Percentiles rank a stretch among this genome's conserved stretches.
Conservation (phyloP, 306 rosid genomes). For the Citrullus mucosospermus region DNA sequence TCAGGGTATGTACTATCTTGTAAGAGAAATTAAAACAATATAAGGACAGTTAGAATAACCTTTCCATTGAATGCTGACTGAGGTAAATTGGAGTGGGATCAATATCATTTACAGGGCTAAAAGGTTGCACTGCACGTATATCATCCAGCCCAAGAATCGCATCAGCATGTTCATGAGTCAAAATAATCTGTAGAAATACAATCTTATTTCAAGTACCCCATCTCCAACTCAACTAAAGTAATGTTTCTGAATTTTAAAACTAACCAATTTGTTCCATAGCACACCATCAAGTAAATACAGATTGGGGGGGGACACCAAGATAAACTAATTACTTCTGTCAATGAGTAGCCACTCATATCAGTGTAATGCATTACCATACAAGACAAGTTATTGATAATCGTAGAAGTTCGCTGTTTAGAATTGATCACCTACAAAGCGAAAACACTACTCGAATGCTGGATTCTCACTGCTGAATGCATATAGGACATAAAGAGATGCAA, state of each 20-base stretch:
- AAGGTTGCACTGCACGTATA: conserved; percentile 76
- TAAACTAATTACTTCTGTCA: neutral
- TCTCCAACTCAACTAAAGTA: neutral
- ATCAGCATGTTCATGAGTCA: conserved; percentile 99
- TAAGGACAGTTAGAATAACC: conserved; percentile 29
- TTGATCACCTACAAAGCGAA: neutral
- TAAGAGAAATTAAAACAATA: neutral
- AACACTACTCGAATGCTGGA: neutral
- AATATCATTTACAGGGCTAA: conserved; percentile 71
- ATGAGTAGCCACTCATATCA: neutral
- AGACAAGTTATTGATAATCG: neutral
- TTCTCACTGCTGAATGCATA: neutral
- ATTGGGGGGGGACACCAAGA: neutral
- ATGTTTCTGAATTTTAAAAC: neutral
- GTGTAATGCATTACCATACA: neutral
- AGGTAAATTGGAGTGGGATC: conserved; percentile 76
- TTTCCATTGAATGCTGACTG: conserved; percentile 71
- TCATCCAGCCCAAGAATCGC: conserved; percentile 99
- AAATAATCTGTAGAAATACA: conserved; percentile 59
- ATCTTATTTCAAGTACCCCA: neutral
- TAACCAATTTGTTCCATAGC: neutral
- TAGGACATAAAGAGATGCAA: neutral
- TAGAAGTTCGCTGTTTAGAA: neutral
- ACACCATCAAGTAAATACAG: neutral
- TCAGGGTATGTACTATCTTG: neutral